phyloP scores from a whole-genome alignment of 2,329 filamentous ascomycete genomes.

The Cytospora schulzeri region DNA sequence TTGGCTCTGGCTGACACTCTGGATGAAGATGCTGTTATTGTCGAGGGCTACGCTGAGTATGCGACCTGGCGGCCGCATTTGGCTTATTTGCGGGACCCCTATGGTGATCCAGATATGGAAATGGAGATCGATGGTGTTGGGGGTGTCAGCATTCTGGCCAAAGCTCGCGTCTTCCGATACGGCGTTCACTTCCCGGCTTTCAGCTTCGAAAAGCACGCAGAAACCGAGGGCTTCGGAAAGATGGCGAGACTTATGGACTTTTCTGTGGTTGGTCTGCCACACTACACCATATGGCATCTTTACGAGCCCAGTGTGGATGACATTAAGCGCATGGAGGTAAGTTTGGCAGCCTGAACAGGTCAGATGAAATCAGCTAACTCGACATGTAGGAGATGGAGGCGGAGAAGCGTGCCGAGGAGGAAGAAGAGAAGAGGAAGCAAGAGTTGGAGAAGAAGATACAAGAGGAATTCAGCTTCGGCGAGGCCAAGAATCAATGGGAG shows the following conservation, averaged over 20 bases:
- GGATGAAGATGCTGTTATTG: conserved; percentile 97
- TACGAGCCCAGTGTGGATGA: conserved; percentile 99
- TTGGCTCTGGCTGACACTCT: conserved; percentile 90
- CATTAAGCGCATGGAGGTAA: conserved; percentile 89
- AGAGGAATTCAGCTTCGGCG: conserved; percentile 67
- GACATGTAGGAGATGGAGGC: conserved; percentile 80
- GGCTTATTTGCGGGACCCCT: conserved; percentile 93
- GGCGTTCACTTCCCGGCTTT: conserved; percentile 98
- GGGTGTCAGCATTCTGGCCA: conserved; percentile 95
- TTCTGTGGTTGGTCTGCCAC: conserved; percentile 91
- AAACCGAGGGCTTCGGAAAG: conserved; percentile 99
- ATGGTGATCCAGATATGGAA: conserved; percentile 97
- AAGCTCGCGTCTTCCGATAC: conserved; percentile 90
- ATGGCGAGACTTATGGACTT: conserved; percentile 98
- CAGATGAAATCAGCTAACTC: conserved; percentile 24
- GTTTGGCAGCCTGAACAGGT: conserved; percentile 29
- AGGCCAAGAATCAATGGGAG: conserved; percentile 80
- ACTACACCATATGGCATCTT: conserved; percentile 99
- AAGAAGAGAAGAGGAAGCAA: conserved; percentile 74
- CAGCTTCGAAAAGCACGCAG: conserved; percentile 97
- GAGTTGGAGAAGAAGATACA: conserved; percentile 78
- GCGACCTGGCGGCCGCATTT: conserved; percentile 97
- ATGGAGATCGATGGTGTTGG: conserved; percentile 99
- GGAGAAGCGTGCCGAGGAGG: conserved; percentile 77
- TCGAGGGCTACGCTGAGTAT: conserved; percentile 98